Percentiles rank a stretch among this genome's conserved stretches.
Evolutionary conservation across 2,329 filamentous ascomycete genomes (phyloP).

Genomic region (Stromatinia cepivora): DNA sequence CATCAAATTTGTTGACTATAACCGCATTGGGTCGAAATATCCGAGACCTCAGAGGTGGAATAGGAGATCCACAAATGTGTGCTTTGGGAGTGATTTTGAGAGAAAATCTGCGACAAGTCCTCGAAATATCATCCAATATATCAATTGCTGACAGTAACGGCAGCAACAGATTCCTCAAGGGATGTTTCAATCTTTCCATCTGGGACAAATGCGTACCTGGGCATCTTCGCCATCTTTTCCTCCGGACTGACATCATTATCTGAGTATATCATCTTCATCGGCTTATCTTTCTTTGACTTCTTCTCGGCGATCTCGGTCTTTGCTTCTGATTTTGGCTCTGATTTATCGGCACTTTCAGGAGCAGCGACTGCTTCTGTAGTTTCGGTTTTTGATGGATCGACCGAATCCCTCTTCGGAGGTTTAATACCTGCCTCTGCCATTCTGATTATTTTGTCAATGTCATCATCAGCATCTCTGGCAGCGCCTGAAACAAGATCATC

Average conservation of each 20-base stretch:
- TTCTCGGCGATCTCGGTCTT: conserved; percentile 55
- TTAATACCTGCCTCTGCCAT: conserved; percentile 63
- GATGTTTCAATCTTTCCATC: conserved; percentile 41
- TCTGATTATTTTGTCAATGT: conserved; percentile 65
- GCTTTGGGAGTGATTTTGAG: neutral
- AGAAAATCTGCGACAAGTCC: neutral
- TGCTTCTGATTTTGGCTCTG: conserved; percentile 39
- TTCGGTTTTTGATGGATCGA: conserved; percentile 43
- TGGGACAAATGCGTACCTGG: conserved; percentile 70
- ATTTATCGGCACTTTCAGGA: conserved; percentile 37
- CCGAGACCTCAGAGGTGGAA: neutral
- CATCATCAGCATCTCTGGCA: conserved; percentile 56
- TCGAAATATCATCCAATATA: conserved; percentile 11
- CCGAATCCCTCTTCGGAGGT: conserved; percentile 46
- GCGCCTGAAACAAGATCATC: conserved; percentile 51
- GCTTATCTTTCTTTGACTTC: conserved; percentile 65
- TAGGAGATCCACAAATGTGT: neutral
- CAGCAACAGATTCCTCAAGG: conserved; percentile 36
- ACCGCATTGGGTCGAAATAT: neutral
- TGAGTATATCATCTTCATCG: conserved; percentile 77
- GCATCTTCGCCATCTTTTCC: conserved; percentile 80
- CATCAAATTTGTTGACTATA: conserved; percentile 14
- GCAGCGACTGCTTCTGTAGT: conserved; percentile 11
- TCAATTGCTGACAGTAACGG: conserved; percentile 33
- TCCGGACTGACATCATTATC: conserved; percentile 80